A percentile compares a stretch with the other conserved stretches of the same genome.
These are phyloP conservation scores for Fusarium nodosum DNA, from an alignment of 2,329 filamentous ascomycete genomes.

Conservation along the genomic window DNA sequence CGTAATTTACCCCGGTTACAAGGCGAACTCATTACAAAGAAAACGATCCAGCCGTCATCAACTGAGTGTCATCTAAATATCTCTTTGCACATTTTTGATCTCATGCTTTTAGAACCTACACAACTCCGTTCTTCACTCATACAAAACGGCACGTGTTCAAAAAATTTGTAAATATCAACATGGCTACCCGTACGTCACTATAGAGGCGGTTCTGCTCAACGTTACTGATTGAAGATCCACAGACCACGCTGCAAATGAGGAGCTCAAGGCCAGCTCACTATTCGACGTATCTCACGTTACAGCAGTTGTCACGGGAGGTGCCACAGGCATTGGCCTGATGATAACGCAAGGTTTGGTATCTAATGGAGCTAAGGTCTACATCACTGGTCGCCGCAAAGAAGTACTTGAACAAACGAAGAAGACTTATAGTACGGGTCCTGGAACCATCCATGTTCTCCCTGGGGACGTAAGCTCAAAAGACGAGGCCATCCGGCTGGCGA, in stretches of 20 bases:
- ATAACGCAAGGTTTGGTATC: conserved; percentile 6
- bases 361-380: conserved; percentile 23
- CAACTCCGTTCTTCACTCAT: neutral
- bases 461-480: conserved; percentile 15
- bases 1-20: too few relatives aligned
- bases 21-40: neutral
- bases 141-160: neutral
- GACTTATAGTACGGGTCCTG: neutral
- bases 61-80: neutral
- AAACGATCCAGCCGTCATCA: neutral
- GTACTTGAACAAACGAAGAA: conserved; percentile 4
- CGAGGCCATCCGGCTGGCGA: neutral
- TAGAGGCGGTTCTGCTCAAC: fast-evolving
- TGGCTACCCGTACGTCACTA: neutral
- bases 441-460: conserved; percentile 8
- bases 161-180: neutral
- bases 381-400: conserved; percentile 12
- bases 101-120: neutral
- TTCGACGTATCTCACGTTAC: conserved; percentile 24
- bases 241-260: conserved; percentile 7
- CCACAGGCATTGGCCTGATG: conserved; percentile 13
- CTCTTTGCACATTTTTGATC: neutral
- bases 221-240: neutral
- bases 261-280: conserved; percentile 5
- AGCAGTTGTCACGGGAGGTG: conserved; percentile 6